Conservation (phyloP, 73 alveolate species). For the Diophrys sp. region DNA sequence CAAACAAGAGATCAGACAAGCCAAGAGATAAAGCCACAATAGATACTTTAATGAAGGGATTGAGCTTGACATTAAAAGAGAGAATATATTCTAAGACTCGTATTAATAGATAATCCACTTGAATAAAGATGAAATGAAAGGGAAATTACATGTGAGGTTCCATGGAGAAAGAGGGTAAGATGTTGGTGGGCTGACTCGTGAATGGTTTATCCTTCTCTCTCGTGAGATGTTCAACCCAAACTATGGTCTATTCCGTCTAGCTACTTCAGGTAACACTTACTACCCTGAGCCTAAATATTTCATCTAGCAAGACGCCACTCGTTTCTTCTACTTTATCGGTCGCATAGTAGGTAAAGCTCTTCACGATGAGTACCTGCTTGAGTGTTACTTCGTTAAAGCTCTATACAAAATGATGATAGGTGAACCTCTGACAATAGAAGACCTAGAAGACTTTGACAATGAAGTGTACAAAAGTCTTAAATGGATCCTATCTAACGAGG, state of each 20-base stretch:
- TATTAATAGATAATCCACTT: constrained; percentile 60
- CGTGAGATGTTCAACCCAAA: constrained; percentile 98
- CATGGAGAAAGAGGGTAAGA: constrained; percentile 98
- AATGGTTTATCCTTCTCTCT: constrained; percentile 96
- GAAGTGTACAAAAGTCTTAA: constrained; percentile 88
- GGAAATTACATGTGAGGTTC: constrained; percentile 64
- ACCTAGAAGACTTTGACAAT: constrained; percentile 98
- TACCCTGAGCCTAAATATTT: constrained; percentile 70
- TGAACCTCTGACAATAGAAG: constrained; percentile 88
- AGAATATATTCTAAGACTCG: constrained; percentile 73
- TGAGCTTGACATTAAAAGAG: constrained; percentile 60
- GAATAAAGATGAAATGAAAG: constrained; percentile 73
- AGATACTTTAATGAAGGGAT: constrained; percentile 28
- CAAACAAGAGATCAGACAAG: constrained; percentile 62
- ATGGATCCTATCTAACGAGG: constrained; percentile 82
- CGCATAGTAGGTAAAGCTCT: constrained; percentile 97
- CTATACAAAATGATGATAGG: constrained; percentile 98
- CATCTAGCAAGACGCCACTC: constrained; percentile 85
- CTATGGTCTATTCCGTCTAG: constrained; percentile 81
- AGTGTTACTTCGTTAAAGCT: constrained; percentile 95
- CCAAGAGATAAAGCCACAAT: constrained; percentile 34
- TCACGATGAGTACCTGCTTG: constrained; percentile 88
- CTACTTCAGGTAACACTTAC: constrained; percentile 76
- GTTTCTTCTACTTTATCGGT: constrained; percentile 97
- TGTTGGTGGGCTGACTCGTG: constrained; percentile 99